These are phyloP conservation scores for Solanum gracilifrons DNA, from an alignment of 257 asterid genomes.

Conservation along the genomic window DNA sequence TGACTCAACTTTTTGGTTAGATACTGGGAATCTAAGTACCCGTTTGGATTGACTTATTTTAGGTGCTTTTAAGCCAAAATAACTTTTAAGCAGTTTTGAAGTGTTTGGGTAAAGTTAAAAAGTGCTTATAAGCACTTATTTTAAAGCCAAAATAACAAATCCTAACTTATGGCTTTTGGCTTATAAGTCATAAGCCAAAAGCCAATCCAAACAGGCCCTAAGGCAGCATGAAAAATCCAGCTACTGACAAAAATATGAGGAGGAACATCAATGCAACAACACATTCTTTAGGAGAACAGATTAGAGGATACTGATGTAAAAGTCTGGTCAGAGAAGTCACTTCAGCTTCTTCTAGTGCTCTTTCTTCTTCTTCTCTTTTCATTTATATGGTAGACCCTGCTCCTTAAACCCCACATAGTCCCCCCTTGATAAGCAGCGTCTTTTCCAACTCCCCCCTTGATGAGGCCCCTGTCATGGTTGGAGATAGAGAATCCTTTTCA, in stretches of 20 bases:
- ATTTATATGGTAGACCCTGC: background rate
- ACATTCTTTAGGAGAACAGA: background rate
- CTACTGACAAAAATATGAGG: background rate
- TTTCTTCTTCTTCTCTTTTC: background rate
- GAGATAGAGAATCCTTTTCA: background rate
- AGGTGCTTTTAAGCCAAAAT: too few species aligned
- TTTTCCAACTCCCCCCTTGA: background rate
- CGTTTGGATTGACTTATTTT: too few species aligned
- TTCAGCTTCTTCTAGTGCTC: background rate
- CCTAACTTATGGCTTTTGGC: too few species aligned
- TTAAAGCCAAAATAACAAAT: too few species aligned
- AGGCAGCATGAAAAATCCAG: background rate
- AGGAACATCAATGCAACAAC: background rate
- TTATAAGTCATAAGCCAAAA: too few species aligned
- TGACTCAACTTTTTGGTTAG: background rate
- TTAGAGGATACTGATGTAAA: background rate
- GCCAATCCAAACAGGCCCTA: too few species aligned
- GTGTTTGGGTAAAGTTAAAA: too few species aligned
- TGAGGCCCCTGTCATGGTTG: background rate
- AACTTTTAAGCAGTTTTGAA: too few species aligned
- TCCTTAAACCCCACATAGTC: background rate
- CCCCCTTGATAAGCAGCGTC: background rate
- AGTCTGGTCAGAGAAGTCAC: background rate
- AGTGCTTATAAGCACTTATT: too few species aligned
- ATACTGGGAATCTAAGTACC: background rate